Percentiles rank a stretch among this genome's conserved stretches.
These are phyloP conservation scores for Phytophthora meadii DNA, from an alignment of 352 stramenopile genomes.

Conservation along the genomic window DNA sequence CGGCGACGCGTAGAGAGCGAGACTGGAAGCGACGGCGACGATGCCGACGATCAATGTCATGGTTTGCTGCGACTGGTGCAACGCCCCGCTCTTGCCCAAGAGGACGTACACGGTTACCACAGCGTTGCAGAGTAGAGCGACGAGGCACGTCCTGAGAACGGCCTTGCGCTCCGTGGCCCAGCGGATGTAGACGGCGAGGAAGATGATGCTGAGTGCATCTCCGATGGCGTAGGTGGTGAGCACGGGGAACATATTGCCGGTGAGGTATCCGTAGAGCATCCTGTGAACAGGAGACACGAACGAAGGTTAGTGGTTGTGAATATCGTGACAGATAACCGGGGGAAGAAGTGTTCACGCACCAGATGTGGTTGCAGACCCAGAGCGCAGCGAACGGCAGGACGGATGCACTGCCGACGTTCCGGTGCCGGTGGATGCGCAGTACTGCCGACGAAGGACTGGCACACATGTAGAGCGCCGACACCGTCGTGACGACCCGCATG, in stretches of 20 bases:
- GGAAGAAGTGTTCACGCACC: constrained; percentile 38
- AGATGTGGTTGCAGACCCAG: constrained; percentile 77
- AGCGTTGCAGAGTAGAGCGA: constrained; percentile 50
- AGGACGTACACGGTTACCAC: constrained; percentile 59
- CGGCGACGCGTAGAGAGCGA: constrained; percentile 72
- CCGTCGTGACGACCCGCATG: constrained; percentile 66
- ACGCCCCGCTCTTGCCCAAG: constrained; percentile 37
- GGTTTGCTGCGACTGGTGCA: constrained; percentile 38
- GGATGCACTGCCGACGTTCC: constrained; percentile 45
- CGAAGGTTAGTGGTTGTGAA: constrained; percentile 10
- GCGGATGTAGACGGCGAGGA: constrained; percentile 55
- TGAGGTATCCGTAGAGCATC: constrained; percentile 73
- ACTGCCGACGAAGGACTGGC: constrained; percentile 60
- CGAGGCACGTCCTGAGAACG: constrained; percentile 41
- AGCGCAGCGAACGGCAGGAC: constrained; percentile 70
- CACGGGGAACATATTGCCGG: constrained; percentile 50
- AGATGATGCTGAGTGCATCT: constrained; percentile 52
- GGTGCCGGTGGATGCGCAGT: constrained; percentile 61
- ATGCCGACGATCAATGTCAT: constrained; percentile 47
- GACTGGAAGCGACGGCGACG: constrained; percentile 58
- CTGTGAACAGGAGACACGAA: constrained; percentile 19
- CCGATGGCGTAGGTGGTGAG: constrained; percentile 62
- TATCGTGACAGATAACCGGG: background rate
- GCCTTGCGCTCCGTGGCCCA: constrained; percentile 45
- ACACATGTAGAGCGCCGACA: constrained; percentile 81